Conservation (phyloP, 2,329 filamentous ascomycete genomes). For the Cadophora sp. region DNA sequence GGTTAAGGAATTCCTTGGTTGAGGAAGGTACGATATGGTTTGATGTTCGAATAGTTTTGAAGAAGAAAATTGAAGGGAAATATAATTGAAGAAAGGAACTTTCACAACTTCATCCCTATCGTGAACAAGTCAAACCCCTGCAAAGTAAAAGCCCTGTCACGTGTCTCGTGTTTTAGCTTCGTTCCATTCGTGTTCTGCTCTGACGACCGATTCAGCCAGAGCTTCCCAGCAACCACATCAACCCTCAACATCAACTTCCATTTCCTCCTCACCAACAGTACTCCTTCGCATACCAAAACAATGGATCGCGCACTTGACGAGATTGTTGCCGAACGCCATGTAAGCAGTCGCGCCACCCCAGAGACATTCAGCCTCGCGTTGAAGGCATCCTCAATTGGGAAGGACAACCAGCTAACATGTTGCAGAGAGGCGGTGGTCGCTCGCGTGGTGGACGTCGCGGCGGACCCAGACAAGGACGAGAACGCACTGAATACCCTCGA, state of each 20-base stretch:
- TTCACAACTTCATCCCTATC: too few relatives aligned
- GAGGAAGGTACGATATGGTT: too few relatives aligned
- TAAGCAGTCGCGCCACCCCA: conserved; percentile 46
- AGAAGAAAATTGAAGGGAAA: too few relatives aligned
- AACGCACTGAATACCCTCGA: conserved; percentile 64
- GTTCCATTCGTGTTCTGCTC: conserved; percentile 2
- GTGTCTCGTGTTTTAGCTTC: not conserved
- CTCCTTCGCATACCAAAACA: conserved; percentile 2
- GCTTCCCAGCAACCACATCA: conserved; percentile 1
- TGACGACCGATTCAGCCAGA: not conserved
- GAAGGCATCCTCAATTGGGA: conserved; percentile 17
- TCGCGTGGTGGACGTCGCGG: conserved; percentile 43
- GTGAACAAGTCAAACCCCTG: not conserved
- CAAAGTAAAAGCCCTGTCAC: conserved; percentile 2
- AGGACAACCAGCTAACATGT: conserved; percentile 31
- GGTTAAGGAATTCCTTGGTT: too few relatives aligned
- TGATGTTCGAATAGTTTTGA: too few relatives aligned
- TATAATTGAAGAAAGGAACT: too few relatives aligned
- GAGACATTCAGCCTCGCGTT: conserved; percentile 40
- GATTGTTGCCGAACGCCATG: conserved; percentile 66
- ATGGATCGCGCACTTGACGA: conserved; percentile 73
- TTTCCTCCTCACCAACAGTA: conserved; percentile 2
- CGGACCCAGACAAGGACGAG: conserved; percentile 45
- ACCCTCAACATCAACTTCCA: conserved; percentile 2
- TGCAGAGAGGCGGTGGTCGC: conserved; percentile 42